Evolutionary conservation across 352 stramenopile genomes (phyloP).

Genomic region (Globisporangium okanoganense): DNA sequence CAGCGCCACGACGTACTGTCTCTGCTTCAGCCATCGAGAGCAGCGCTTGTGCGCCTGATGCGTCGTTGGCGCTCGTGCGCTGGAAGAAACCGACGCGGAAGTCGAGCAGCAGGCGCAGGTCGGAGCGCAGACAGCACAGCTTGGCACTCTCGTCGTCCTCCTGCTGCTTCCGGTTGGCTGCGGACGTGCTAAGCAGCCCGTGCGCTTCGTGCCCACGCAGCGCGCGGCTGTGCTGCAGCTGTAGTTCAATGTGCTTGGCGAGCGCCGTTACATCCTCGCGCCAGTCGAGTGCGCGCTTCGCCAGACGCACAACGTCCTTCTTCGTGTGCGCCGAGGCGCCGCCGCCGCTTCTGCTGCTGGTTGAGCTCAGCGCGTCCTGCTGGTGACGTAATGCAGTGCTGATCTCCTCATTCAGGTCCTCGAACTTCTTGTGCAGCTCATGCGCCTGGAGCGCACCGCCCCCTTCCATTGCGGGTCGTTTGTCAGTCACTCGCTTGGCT

Average conservation of each 20-base stretch:
- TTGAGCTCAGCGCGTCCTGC: conserved; percentile 30
- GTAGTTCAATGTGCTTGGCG: conserved; percentile 67
- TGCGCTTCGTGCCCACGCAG: conserved; percentile 56
- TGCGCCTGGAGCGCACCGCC: conserved; percentile 43
- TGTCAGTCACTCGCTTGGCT: not conserved
- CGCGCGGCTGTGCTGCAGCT: conserved; percentile 65
- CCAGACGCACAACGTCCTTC: conserved; percentile 45
- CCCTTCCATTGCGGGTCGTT: conserved; percentile 34
- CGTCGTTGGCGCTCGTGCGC: conserved; percentile 18
- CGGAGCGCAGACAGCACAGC: conserved; percentile 50
- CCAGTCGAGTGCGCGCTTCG: conserved; percentile 60
- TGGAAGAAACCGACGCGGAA: conserved; percentile 49
- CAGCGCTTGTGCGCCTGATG: conserved; percentile 8
- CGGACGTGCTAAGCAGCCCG: conserved; percentile 38
- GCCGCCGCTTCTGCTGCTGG: conserved; percentile 11
- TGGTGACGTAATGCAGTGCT: conserved; percentile 43
- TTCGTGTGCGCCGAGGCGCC: conserved; percentile 17
- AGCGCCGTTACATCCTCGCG: conserved; percentile 65
- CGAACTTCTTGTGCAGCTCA: conserved; percentile 72
- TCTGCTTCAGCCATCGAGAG: conserved; percentile 27
- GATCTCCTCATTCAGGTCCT: conserved; percentile 71
- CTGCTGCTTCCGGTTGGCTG: conserved; percentile 30
- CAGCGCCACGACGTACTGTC: conserved; percentile 21
- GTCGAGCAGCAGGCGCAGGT: conserved; percentile 55
- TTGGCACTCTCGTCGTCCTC: conserved; percentile 51